phyloP scores from a whole-genome alignment of 1,284 basidiomycete genomes.

The Athelia sp. region DNA sequence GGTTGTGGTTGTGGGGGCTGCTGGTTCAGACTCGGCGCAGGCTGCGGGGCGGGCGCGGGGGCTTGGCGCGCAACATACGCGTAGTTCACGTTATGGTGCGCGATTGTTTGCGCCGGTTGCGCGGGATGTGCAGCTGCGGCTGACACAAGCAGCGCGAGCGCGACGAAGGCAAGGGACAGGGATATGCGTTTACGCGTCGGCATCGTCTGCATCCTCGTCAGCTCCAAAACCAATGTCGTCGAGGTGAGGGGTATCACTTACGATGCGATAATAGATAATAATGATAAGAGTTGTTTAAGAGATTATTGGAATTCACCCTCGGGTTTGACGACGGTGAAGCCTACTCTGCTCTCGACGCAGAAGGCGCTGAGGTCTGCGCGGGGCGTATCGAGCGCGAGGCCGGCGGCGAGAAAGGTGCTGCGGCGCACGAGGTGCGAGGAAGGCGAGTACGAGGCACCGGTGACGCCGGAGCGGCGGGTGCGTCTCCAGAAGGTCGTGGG shows the following conservation, averaged over 20 bases:
- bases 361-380: conserved; percentile 62
- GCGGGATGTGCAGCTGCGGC: background rate
- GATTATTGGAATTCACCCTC: background rate
- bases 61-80: conserved; percentile 3
- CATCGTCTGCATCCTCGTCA: conserved; percentile 27
- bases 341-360: conserved; percentile 41
- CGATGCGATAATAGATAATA: conserved; percentile 4
- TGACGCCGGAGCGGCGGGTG: conserved; percentile 59
- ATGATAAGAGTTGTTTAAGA: background rate
- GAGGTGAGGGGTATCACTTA: too few species aligned
- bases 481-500: conserved; percentile 73
- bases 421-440: conserved; percentile 64
- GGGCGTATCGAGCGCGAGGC: conserved; percentile 56
- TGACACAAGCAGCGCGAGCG: background rate
- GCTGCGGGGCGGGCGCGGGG: background rate
- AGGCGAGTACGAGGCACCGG: conserved; percentile 61
- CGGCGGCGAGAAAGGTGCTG: conserved; percentile 69
- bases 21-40: background rate
- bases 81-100: background rate
- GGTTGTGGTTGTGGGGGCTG: conserved; percentile 3
- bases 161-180: background rate
- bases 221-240: conserved; percentile 10
- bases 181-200: background rate
- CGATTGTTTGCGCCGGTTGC: background rate
- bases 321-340: background rate